Percentiles rank a stretch among this genome's conserved stretches.
phyloP scores from a whole-genome alignment of 345 rosid species.

The Fremontodendron californicum region DNA sequence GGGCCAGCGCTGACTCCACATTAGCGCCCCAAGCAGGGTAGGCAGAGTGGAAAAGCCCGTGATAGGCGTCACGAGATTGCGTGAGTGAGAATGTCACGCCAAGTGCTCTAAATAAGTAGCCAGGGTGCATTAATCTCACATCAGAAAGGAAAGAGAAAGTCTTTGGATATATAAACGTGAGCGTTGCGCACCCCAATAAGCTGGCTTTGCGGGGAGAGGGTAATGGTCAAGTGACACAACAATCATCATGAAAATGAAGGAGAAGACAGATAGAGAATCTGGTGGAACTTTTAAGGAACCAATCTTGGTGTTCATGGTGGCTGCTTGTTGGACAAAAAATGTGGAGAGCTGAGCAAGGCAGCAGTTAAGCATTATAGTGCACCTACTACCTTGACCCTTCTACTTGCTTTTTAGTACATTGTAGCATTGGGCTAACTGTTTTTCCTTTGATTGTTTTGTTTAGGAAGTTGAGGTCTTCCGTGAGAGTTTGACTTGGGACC shows the following conservation, averaged over 20 bases:
- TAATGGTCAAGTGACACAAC: too few species aligned
- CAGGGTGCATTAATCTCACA: too few species aligned
- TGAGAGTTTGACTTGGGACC: slow-evolving; percentile 17
- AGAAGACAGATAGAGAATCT: slow-evolving; percentile 80
- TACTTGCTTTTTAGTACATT: slow-evolving; percentile 54
- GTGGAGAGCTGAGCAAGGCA: slow-evolving; percentile 97
- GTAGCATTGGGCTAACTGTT: slow-evolving; percentile 28
- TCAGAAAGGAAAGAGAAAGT: too few species aligned
- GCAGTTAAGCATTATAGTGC: slow-evolving; percentile 79
- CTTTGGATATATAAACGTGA: too few species aligned
- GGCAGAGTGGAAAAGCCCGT: too few species aligned
- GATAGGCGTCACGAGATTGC: too few species aligned
- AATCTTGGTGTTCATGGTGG: slow-evolving; percentile 73
- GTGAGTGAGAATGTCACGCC: too few species aligned
- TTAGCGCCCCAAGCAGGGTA: too few species aligned
- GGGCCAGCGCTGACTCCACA: too few species aligned
- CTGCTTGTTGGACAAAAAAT: slow-evolving; percentile 86
- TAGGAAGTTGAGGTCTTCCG: slow-evolving; percentile 38
- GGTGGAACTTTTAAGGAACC: slow-evolving; percentile 74
- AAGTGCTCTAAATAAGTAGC: too few species aligned
- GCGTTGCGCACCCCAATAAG: too few species aligned
- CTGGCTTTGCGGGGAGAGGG: too few species aligned
- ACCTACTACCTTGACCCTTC: slow-evolving; percentile 74
- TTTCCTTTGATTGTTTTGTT: slow-evolving; percentile 34
- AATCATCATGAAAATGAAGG: slow-evolving; percentile 71